Evolutionary conservation across 2,329 filamentous ascomycete species (phyloP).

Genomic region (Chrysoporthe cubensis): DNA sequence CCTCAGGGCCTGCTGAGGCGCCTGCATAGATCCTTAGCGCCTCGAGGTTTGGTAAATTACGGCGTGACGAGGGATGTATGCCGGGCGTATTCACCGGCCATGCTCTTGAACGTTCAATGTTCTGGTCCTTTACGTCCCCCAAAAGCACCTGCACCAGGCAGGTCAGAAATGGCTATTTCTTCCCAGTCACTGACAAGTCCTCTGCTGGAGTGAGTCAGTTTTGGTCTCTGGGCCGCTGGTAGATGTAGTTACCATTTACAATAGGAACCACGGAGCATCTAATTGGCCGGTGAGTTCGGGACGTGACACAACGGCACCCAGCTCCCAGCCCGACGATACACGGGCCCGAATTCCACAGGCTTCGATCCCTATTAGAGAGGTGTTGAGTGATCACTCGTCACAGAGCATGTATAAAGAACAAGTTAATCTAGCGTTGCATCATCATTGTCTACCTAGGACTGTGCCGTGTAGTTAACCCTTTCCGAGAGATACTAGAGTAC

Average conservation of each 20-base stretch:
- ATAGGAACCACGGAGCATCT: not conserved
- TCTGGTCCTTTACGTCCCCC: no score
- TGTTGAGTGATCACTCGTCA: not conserved
- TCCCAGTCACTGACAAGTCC: not conserved
- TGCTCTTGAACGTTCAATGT: no score
- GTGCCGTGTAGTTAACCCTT: slow-evolving; percentile 20
- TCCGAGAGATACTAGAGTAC: slow-evolving; percentile 27
- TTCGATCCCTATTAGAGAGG: not conserved
- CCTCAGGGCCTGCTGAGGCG: no score
- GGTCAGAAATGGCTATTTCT: not conserved
- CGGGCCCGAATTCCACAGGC: not conserved
- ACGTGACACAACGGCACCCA: not conserved
- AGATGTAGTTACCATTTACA: not conserved
- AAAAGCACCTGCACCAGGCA: not conserved
- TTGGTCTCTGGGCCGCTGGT: not conserved
- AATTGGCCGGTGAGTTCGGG: not conserved
- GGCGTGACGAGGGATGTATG: no score
- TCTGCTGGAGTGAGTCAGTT: not conserved
- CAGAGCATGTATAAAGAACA: not conserved
- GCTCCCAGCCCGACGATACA: not conserved
- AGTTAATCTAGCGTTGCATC: slow-evolving; percentile 23
- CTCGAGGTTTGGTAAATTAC: no score
- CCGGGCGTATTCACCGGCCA: no score
- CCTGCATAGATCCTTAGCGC: no score
- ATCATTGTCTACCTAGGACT: slow-evolving; percentile 29